Conservation (phyloP, 2,329 filamentous ascomycete species). For the Cercospora brassicicola region DNA sequence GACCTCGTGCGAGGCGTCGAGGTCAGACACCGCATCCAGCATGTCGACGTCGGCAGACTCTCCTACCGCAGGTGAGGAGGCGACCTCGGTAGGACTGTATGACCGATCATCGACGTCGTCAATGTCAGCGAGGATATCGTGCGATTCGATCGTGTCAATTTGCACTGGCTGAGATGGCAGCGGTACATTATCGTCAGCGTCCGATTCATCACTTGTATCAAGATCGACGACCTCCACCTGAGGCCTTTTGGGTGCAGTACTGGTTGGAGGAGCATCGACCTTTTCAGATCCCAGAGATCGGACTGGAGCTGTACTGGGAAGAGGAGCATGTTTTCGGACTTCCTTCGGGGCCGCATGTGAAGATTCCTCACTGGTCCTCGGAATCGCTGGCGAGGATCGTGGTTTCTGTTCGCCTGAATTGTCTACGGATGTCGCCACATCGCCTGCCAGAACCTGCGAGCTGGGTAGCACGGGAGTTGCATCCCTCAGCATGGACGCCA, state of each 20-base stretch:
- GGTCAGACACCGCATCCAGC: neutral
- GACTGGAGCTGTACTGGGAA: slow-evolving; percentile 10
- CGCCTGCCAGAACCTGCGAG: neutral
- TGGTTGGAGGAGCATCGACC: neutral
- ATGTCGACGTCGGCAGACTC: slow-evolving; percentile 11
- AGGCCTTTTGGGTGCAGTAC: slow-evolving; percentile 14
- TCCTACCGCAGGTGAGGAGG: neutral
- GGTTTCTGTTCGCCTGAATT: neutral
- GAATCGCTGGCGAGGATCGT: neutral
- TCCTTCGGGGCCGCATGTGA: neutral
- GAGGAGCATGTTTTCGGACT: neutral
- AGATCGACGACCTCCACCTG: slow-evolving; percentile 30
- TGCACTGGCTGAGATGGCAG: neutral
- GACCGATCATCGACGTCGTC: neutral
- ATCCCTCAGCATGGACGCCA: slow-evolving; percentile 5
- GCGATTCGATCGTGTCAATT: neutral
- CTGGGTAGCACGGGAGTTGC: neutral
- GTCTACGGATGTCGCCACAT: neutral
- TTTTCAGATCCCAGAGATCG: slow-evolving; percentile 5
- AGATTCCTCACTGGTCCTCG: neutral
- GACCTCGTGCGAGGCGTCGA: neutral
- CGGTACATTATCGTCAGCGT: slow-evolving; percentile 10
- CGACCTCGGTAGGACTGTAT: slow-evolving; percentile 10
- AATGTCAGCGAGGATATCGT: slow-evolving; percentile 2
- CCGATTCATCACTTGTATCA: slow-evolving; percentile 31